These are phyloP conservation scores for Amphicarpaea edgeworthii DNA, from an alignment of 306 rosid species.

Conservation along the genomic window DNA sequence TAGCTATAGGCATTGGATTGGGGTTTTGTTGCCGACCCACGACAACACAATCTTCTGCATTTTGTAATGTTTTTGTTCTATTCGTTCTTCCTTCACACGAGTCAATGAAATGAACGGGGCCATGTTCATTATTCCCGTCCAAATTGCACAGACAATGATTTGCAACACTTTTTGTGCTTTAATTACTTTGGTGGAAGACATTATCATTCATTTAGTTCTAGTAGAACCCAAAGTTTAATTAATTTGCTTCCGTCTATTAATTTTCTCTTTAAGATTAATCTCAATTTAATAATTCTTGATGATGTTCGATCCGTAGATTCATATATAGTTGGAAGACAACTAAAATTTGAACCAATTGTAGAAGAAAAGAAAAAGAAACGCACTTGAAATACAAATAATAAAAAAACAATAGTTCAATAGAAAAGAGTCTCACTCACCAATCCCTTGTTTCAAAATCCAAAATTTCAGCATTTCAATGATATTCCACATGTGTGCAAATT, in stretches of 20 bases:
- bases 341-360: background rate
- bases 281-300: background rate
- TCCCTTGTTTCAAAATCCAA: background rate
- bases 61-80: constrained; percentile 16
- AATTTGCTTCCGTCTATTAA: constrained; percentile 14
- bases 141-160: constrained; percentile 36
- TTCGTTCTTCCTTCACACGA: background rate
- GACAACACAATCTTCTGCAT: background rate
- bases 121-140: background rate
- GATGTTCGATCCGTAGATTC: background rate
- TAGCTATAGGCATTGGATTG: background rate
- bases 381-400: background rate
- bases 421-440: background rate
- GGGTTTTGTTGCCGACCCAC: background rate
- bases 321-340: background rate
- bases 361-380: background rate
- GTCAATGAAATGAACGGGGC: constrained; percentile 39
- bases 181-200: constrained; percentile 35
- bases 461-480: background rate
- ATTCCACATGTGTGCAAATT: background rate
- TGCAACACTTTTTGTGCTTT: constrained; percentile 23
- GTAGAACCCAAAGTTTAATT: background rate
- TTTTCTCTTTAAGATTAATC: background rate
- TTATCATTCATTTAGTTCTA: background rate
- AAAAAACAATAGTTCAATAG: background rate